Conservation (phyloP, 176 grass and related monocot species). For the Secale cereale region DNA sequence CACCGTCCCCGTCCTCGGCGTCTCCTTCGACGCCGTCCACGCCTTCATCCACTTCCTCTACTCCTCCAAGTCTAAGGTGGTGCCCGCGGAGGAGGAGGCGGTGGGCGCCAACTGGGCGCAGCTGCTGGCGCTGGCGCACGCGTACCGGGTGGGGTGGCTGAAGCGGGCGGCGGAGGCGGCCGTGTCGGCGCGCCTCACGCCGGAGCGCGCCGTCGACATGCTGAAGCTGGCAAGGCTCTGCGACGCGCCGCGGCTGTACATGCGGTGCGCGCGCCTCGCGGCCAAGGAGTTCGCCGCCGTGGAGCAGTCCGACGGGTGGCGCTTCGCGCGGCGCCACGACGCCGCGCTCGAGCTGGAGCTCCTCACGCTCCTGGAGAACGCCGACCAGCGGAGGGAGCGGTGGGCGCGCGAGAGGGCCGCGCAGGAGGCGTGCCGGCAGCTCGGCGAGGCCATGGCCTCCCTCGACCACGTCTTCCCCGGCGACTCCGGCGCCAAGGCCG, state of each 20-base stretch:
- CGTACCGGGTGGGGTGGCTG: slow-evolving; percentile 68
- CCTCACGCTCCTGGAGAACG: slow-evolving; percentile 48
- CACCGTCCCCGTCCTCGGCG: slow-evolving; percentile 59
- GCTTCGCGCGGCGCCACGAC: slow-evolving; percentile 69
- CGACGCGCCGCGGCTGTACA: slow-evolving; percentile 69
- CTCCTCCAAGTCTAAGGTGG: slow-evolving; percentile 27
- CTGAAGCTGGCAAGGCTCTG: slow-evolving; percentile 77
- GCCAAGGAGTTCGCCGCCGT: slow-evolving; percentile 48
- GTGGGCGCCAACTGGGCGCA: slow-evolving; percentile 47
- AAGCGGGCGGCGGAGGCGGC: slow-evolving; percentile 56
- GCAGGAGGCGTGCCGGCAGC: slow-evolving; percentile 46
- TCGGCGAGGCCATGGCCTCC: slow-evolving; percentile 60
- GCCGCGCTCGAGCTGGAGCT: slow-evolving; percentile 60
- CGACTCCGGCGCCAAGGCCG: background rate
- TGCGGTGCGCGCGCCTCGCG: slow-evolving; percentile 59
- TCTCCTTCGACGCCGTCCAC: slow-evolving; percentile 49
- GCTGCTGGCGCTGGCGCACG: slow-evolving; percentile 85
- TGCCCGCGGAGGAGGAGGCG: slow-evolving; percentile 25
- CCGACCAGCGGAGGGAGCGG: slow-evolving; percentile 33
- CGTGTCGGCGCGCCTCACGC: slow-evolving; percentile 47
- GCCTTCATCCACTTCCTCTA: slow-evolving; percentile 77
- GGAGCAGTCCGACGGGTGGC: slow-evolving; percentile 67
- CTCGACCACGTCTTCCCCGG: slow-evolving; percentile 53
- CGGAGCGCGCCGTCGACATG: slow-evolving; percentile 57
- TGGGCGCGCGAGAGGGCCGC: slow-evolving; percentile 47